Conservation (phyloP, 148 eudicot genomes). For the Rhododendron simsii region DNA sequence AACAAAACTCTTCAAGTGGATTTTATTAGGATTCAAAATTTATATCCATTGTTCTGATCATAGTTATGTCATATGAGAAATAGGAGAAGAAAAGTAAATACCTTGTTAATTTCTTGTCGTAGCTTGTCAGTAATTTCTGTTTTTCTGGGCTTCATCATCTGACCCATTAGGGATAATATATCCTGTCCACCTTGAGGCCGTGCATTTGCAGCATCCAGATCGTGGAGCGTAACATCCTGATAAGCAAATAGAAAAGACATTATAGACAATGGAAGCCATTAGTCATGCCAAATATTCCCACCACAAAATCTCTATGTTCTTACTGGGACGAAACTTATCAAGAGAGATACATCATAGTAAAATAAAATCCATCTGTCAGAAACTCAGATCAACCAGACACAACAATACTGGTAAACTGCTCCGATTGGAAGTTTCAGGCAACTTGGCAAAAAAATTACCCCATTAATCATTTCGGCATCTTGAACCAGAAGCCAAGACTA, state of each 20-base stretch:
- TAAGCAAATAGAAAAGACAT: slow-evolving; percentile 5
- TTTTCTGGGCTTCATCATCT: slow-evolving; percentile 97
- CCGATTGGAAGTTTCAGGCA: not conserved
- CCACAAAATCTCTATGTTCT: not conserved
- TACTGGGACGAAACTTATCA: not conserved
- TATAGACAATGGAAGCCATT: not conserved
- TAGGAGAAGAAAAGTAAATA: slow-evolving; percentile 3
- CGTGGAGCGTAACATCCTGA: slow-evolving; percentile 97
- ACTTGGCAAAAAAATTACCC: not conserved
- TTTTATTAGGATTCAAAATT: not conserved
- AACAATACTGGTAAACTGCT: not conserved
- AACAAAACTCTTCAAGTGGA: not conserved
- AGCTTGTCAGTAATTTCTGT: slow-evolving; percentile 97
- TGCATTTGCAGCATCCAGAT: slow-evolving; percentile 99
- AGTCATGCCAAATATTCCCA: not conserved
- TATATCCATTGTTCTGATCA: not conserved
- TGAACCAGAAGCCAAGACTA: not conserved
- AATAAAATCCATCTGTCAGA: slow-evolving; percentile 5
- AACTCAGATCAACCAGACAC: not conserved
- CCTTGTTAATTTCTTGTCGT: slow-evolving; percentile 96
- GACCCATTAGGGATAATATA: slow-evolving; percentile 91
- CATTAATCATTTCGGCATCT: not conserved
- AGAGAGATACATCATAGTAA: not conserved
- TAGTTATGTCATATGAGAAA: not conserved
- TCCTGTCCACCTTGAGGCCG: slow-evolving; percentile 99